A percentile compares a stretch with the other conserved stretches of the same genome.
Conservation (phyloP, 768 basidiomycete genomes). For the Daedaleopsis sinensis region DNA sequence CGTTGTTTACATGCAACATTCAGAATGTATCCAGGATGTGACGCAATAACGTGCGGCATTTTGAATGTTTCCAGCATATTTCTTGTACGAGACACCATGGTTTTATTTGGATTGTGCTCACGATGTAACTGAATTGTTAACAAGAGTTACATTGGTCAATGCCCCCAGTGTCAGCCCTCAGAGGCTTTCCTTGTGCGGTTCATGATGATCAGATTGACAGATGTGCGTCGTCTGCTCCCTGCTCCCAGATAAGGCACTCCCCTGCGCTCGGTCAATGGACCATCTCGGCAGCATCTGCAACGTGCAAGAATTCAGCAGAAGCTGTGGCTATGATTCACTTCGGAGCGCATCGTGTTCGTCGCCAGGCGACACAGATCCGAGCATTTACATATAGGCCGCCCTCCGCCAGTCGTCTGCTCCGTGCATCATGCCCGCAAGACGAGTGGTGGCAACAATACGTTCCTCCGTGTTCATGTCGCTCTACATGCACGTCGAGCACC, state of each 20-base stretch:
- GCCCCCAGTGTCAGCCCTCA: neutral
- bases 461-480: neutral
- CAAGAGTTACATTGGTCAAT: too few species aligned
- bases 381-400: too few species aligned
- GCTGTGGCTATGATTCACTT: neutral
- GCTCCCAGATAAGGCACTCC: neutral
- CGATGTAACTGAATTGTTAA: too few species aligned
- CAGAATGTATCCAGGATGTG: too few species aligned
- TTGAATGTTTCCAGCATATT: too few species aligned
- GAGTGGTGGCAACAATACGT: neutral
- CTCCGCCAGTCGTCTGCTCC: neutral
- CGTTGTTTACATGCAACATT: too few species aligned
- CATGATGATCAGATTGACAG: neutral
- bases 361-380: neutral
- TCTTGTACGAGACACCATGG: too few species aligned
- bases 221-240: neutral
- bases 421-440: neutral
- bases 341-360: neutral
- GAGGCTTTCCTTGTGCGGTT: neutral
- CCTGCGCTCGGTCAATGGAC: neutral
- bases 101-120: too few species aligned
- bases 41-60: too few species aligned
- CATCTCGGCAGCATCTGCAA: neutral
- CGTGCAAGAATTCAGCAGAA: neutral
- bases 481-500: neutral